Base-by-base conservation (phyloP, 148 eudicot species). In the Linanthus parryae region DNA sequence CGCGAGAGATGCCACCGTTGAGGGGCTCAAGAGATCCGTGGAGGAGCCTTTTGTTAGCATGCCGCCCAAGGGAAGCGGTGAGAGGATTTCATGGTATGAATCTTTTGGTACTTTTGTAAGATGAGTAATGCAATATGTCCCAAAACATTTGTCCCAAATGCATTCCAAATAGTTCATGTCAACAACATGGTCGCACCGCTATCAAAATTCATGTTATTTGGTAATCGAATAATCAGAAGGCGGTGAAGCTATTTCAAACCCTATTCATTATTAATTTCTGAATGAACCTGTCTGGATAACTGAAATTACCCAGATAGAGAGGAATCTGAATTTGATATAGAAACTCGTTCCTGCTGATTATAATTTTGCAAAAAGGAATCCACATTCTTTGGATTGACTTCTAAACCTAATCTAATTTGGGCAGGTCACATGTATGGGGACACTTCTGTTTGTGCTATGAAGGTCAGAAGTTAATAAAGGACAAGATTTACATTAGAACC, bases 351-450 rank as follows among this genome's bases (percentile, higher is more conserved):
- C 27, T 38, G 16, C 8, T 31, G 42, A 29, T 26, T 30, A 40
- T 21, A 2, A 44, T 19, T 19, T 24, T 18, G 21, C 18, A 48
- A 23, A 20, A 20, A 22, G 19, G 11, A 44, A 44, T 9, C n/a
- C 1, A 19, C 18, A 42, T 5, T 42, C 9, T 5, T 3, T 7
- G 45, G 7, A 10, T 42, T 16, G 28, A 21, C 17, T 2, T 15
- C 17, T 11, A 44, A 8, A 22, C 40, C 25, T 24, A 34, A 56
- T 55, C 48, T 33, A 47, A 52, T 22, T 44, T 28, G 41, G 17
- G 56, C 37, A 74, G 79, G 79, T 58, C 74, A 11, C 54, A 62
- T 57, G 72, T 74, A 25, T 74, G 79, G 79, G 66, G 71, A 10
- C 65, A 74, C 61, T 74, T 74, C 33, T 69, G 79, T 28, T 55